A percentile compares a stretch with the other conserved stretches of the same genome.
These are phyloP conservation scores for Debaryomyces sp. DNA, from an alignment of 1,139 yeast genomes.

Conservation along the genomic window DNA sequence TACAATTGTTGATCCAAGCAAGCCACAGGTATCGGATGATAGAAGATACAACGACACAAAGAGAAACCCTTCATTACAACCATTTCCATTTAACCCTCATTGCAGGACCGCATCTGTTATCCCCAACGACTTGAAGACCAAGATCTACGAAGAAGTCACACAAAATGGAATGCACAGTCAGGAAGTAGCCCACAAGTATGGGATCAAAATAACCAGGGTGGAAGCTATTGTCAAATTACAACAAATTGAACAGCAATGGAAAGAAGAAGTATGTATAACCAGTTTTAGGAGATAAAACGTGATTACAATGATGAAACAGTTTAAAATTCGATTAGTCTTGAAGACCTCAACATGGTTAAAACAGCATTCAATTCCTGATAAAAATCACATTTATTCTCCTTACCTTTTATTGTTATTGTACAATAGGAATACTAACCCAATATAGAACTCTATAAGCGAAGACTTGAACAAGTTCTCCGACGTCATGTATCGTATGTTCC, in stretches of 20 bases:
- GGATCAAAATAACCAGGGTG: constrained; percentile 79
- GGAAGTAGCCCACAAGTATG: constrained; percentile 77
- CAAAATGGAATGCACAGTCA: constrained; percentile 60
- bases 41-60: constrained; percentile 19
- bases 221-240: constrained; percentile 80
- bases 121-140: constrained; percentile 57
- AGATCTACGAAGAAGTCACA: constrained; percentile 60
- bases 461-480: constrained; percentile 60
- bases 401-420: neutral
- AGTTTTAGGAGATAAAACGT: neutral
- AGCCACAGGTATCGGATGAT: constrained; percentile 12
- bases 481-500: constrained; percentile 80
- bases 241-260: constrained; percentile 64
- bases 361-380: constrained; percentile 18
- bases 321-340: constrained; percentile 73
- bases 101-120: constrained; percentile 70
- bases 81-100: constrained; percentile 76
- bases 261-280: constrained; percentile 56
- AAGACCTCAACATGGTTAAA: constrained; percentile 70
- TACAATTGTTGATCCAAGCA: constrained; percentile 27
- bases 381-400: neutral
- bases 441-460: constrained; percentile 44
- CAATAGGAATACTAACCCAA: constrained; percentile 32
- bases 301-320: constrained; percentile 46
- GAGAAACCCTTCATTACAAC: constrained; percentile 52